Evolutionary conservation across 2,329 filamentous ascomycete species (phyloP).

Genomic region (Myriosclerotinia curreyana): DNA sequence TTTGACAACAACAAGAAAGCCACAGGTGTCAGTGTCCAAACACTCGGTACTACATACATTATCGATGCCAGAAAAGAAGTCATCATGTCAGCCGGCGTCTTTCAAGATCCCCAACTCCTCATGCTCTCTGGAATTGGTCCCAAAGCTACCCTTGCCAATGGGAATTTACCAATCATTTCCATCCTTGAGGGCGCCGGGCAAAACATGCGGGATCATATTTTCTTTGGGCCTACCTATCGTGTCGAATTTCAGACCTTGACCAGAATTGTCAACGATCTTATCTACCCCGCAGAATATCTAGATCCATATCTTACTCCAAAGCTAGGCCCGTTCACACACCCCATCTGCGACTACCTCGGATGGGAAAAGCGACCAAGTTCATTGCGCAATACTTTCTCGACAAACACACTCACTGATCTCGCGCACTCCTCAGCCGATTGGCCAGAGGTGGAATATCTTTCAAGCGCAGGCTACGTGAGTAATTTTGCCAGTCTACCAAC

Average conservation of each 20-base stretch:
- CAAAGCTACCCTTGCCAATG: constrained; percentile 43
- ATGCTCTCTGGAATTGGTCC: constrained; percentile 50
- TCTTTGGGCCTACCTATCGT: constrained; percentile 9
- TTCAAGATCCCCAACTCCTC: constrained; percentile 49
- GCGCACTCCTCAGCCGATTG: constrained; percentile 38
- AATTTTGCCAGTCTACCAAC: constrained; percentile 4
- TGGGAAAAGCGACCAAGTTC: constrained; percentile 38
- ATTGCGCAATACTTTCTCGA: background rate
- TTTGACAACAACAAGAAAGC: constrained; percentile 39
- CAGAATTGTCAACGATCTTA: background rate
- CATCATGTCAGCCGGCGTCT: constrained; percentile 49
- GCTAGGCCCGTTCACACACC: background rate
- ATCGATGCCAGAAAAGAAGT: constrained; percentile 31
- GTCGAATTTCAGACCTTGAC: constrained; percentile 6
- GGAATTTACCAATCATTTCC: constrained; percentile 46
- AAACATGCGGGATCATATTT: constrained; percentile 43
- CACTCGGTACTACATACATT: constrained; percentile 19
- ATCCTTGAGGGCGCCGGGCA: constrained; percentile 51
- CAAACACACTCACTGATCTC: constrained; percentile 27
- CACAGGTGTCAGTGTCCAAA: constrained; percentile 3
- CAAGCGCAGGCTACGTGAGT: constrained; percentile 34
- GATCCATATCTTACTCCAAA: background rate
- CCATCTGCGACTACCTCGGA: constrained; percentile 39
- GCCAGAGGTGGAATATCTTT: constrained; percentile 35
- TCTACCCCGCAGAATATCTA: background rate